Conservation (phyloP, 345 rosid species). For the Pugionium dolabratum region DNA sequence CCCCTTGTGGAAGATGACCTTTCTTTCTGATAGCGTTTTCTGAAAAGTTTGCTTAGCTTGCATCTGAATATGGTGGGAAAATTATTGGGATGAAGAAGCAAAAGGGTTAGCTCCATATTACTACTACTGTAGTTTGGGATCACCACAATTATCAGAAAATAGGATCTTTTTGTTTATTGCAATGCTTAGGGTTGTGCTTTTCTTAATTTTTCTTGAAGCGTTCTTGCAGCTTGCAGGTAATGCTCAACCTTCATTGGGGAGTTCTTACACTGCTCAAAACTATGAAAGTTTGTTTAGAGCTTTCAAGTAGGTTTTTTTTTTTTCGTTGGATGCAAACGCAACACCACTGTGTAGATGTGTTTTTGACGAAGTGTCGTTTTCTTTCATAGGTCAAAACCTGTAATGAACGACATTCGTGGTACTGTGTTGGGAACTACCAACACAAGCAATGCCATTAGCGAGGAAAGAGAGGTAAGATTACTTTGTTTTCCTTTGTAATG, state of each 20-base stretch:
- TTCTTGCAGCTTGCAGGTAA: conserved; percentile 38
- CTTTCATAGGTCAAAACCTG: conserved; percentile 30
- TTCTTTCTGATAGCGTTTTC: background rate
- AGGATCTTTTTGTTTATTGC: background rate
- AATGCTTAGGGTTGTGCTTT: background rate
- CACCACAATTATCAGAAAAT: background rate
- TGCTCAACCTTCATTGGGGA: conserved; percentile 31
- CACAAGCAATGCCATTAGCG: conserved; percentile 24
- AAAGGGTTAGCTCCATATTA: background rate
- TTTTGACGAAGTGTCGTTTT: background rate
- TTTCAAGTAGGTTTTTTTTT: conserved; percentile 26
- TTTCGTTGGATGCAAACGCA: background rate
- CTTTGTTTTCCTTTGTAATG: background rate
- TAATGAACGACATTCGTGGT: conserved; percentile 33
- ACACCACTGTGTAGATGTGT: background rate
- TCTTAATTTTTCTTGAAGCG: background rate
- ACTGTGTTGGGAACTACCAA: conserved; percentile 26
- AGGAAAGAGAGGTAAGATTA: conserved; percentile 35
- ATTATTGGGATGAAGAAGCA: background rate
- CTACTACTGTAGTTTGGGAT: background rate
- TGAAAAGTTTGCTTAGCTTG: background rate
- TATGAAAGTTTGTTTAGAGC: conserved; percentile 29
- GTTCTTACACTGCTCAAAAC: conserved; percentile 32
- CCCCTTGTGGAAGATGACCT: background rate
- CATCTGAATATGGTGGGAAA: background rate